Conservation (phyloP, 495 filamentous ascomycete genomes). For the Penicillium nucicola region DNA sequence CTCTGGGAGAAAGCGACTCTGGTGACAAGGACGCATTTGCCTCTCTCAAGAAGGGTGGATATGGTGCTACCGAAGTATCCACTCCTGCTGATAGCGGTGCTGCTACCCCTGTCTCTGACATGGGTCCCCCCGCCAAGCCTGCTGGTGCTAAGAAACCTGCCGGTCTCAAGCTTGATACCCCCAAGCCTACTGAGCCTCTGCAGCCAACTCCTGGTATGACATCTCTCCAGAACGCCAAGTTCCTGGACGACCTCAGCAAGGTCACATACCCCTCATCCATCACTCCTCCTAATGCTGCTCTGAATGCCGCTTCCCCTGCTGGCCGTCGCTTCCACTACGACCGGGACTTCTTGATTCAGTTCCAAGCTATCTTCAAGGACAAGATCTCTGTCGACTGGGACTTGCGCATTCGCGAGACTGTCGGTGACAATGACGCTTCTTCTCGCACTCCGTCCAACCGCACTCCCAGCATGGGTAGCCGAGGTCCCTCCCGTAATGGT, state of each 20-base stretch:
- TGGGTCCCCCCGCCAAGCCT: constrained; percentile 53
- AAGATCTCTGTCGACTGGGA: constrained; percentile 93
- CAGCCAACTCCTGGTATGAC: constrained; percentile 91
- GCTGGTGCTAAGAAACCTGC: constrained; percentile 66
- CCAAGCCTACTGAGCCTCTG: constrained; percentile 77
- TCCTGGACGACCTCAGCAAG: constrained; percentile 66
- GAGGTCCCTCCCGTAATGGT: constrained; percentile 45
- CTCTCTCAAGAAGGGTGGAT: constrained; percentile 53
- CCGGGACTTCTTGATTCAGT: constrained; percentile 93
- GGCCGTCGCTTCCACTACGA: constrained; percentile 93
- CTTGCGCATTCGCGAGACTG: constrained; percentile 73
- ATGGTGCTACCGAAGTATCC: constrained; percentile 43
- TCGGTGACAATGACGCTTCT: constrained; percentile 71
- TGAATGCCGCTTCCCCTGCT: constrained; percentile 70
- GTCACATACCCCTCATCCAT: constrained; percentile 75
- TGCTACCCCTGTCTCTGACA: constrained; percentile 54
- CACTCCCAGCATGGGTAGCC: constrained; percentile 51
- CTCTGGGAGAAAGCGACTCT: constrained; percentile 34
- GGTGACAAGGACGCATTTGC: constrained; percentile 48
- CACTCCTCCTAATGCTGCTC: constrained; percentile 81
- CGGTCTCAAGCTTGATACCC: constrained; percentile 78
- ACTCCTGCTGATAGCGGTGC: constrained; percentile 54
- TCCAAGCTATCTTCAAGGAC: constrained; percentile 89
- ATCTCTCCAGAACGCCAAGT: constrained; percentile 81
- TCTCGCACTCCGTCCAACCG: constrained; percentile 70